A percentile compares a stretch with the other conserved stretches of the same genome.
phyloP scores from a whole-genome alignment of 257 asterid species.

The Plantago elongata region DNA sequence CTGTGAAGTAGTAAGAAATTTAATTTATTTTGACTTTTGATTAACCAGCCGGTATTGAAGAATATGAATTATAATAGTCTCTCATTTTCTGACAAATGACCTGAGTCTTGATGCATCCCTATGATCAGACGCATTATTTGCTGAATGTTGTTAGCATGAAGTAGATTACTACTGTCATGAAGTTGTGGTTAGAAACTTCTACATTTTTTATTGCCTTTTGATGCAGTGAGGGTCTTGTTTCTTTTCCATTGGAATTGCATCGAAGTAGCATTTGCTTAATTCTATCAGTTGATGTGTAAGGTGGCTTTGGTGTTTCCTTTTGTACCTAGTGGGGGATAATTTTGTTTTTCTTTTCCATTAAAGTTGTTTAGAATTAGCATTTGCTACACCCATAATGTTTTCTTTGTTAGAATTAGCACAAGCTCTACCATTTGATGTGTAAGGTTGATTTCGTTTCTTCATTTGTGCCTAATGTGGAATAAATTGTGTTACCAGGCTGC shows the following conservation, averaged over 20 bases:
- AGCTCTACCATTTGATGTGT: background rate
- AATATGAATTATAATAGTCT: no score
- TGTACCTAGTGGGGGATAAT: slow-evolving; percentile 10
- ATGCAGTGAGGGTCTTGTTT: background rate
- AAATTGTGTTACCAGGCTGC: slow-evolving; percentile 51
- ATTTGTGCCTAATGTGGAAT: slow-evolving; percentile 6
- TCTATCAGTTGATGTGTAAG: background rate
- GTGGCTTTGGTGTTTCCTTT: slow-evolving; percentile 1
- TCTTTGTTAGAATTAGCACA: no score
- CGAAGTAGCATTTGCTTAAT: background rate
- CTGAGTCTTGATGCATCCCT: no score
- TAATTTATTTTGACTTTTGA: no score
- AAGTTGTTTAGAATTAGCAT: background rate
- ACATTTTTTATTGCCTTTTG: background rate
- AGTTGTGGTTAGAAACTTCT: no score
- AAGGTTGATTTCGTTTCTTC: background rate
- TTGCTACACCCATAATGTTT: no score
- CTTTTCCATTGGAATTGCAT: background rate
- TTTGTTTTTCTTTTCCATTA: slow-evolving; percentile 16
- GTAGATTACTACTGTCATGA: no score
- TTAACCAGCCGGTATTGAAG: no score
- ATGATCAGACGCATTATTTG: no score
- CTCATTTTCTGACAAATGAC: no score
- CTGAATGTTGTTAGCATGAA: background rate
- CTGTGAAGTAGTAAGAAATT: no score